phyloP scores from a whole-genome alignment of 805 yeast species.

The Vanderwaltozyma polyspora region DNA sequence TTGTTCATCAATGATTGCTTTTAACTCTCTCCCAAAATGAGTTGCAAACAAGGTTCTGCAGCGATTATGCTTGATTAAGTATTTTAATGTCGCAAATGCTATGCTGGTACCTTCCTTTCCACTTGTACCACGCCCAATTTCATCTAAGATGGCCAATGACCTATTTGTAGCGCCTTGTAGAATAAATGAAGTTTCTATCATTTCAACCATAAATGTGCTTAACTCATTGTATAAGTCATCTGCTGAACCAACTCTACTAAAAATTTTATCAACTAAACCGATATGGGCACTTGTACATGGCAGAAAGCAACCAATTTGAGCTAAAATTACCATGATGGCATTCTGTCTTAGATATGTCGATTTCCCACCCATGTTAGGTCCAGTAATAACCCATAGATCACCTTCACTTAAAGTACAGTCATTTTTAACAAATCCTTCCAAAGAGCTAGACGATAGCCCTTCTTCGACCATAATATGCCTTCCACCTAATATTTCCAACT shows the following conservation, averaged over 20 bases:
- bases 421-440: constrained; percentile 24
- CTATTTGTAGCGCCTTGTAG: constrained; percentile 50
- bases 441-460: constrained; percentile 41
- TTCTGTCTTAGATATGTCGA: constrained; percentile 66
- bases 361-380: constrained; percentile 87
- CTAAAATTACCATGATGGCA: constrained; percentile 55
- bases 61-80: constrained; percentile 41
- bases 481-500: constrained; percentile 48
- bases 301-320: constrained; percentile 65
- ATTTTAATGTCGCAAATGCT: constrained; percentile 63
- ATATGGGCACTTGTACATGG: constrained; percentile 55
- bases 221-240: constrained; percentile 70
- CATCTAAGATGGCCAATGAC: constrained; percentile 75
- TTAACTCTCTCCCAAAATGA: constrained; percentile 56
- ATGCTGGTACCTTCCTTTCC: constrained; percentile 75
- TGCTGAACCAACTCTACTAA: constrained; percentile 74
- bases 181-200: constrained; percentile 72
- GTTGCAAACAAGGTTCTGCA: constrained; percentile 84
- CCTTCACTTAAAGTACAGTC: constrained; percentile 21
- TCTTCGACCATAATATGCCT: constrained; percentile 83
- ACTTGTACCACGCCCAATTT: constrained; percentile 84
- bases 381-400: constrained; percentile 56
- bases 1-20: constrained; percentile 28
- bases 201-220: constrained; percentile 90
- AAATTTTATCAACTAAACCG: constrained; percentile 68